Base-by-base conservation (phyloP, 371 early-diverging fungal genomes). In the Mucor mucedo region DNA sequence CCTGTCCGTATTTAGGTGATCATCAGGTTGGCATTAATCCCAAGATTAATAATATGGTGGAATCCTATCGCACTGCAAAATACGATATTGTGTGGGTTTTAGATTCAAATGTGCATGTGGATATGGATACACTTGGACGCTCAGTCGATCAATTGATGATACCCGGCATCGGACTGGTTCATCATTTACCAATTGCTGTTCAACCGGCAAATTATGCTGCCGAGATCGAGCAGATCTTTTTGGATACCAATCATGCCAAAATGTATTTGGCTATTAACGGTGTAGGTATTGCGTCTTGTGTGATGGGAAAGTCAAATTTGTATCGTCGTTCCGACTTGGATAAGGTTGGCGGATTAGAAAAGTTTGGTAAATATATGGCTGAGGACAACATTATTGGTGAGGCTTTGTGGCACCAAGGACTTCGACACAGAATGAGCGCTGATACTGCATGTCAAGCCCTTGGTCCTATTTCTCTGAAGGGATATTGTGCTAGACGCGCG, bases 361-460 rank as follows among this genome's bases (percentile, higher is more conserved):
- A 88, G 16, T 97, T 95, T 82, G 95, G 89, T 38, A 80, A 92
- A 70, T 96, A 86, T 77, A 88, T 97, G 88, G 90, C 93, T 10
- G 98, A 98, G 70, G 98, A 98, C 72, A 97, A 98, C 75, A 86
- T 93, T 53, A 89, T 97, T 55, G 98, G 93, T 7, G 89, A 90
- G 44, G 89, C 89, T 7, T 73, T 98, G 39, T 95, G 92, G 93
- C 80, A 83, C 56, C 75, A 81, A 60, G 95, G 95, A 5, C 82
- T 87, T 58, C 71, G 87, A 55, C 98, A 98, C 73, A 77, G 78
- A 30, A 93, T 96, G 91, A 91, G 93, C 21, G 81, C 85, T 16
- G 95, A 96, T 66, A 68, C 89, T 28, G 96, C 96, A 3, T 86
- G 87, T 68, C 97, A 97, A 74, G 84, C 91, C 0, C 73, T 95